phyloP scores from a whole-genome alignment of 495 filamentous ascomycete genomes.

The Tirmania nivea region DNA sequence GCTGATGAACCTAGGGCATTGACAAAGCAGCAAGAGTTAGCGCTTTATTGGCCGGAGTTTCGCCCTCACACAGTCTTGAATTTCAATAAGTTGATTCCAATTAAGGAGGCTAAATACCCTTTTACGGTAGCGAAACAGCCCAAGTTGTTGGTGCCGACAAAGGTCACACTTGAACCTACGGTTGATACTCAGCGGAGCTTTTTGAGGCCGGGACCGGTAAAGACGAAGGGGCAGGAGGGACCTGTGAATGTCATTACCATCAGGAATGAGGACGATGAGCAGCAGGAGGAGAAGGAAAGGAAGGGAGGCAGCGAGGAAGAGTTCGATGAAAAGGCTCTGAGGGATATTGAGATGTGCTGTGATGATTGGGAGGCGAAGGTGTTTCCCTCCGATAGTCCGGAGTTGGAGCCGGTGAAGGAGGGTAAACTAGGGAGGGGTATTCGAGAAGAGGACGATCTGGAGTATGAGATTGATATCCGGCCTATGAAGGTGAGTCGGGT shows the following conservation, averaged over 20 bases:
- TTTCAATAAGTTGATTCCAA: constrained; percentile 28
- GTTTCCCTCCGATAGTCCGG: constrained; percentile 4
- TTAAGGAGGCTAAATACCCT: constrained; percentile 14
- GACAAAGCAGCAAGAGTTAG: neutral
- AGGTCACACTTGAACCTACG: constrained; percentile 63
- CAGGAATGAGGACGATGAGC: constrained; percentile 21
- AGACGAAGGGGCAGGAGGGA: constrained; percentile 23
- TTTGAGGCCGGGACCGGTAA: neutral
- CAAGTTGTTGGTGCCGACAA: constrained; percentile 62
- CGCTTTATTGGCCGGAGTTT: constrained; percentile 10
- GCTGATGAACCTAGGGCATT: neutral
- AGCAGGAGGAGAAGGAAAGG: constrained; percentile 29
- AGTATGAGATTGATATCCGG: constrained; percentile 32
- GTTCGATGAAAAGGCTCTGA: constrained; percentile 45
- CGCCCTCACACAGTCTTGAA: constrained; percentile 20
- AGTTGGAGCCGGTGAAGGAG: neutral
- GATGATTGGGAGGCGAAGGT: constrained; percentile 57
- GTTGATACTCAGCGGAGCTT: constrained; percentile 37
- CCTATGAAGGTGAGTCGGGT: constrained; percentile 24
- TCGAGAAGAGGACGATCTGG: constrained; percentile 8
- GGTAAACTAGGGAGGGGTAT: constrained; percentile 11
- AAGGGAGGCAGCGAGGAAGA: constrained; percentile 40
- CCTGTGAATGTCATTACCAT: constrained; percentile 35
- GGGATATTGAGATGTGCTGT: constrained; percentile 60
- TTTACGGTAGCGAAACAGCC: constrained; percentile 53